Base-by-base conservation (phyloP, 2,329 filamentous ascomycete genomes). In the Fusarium pseudonygamai region DNA sequence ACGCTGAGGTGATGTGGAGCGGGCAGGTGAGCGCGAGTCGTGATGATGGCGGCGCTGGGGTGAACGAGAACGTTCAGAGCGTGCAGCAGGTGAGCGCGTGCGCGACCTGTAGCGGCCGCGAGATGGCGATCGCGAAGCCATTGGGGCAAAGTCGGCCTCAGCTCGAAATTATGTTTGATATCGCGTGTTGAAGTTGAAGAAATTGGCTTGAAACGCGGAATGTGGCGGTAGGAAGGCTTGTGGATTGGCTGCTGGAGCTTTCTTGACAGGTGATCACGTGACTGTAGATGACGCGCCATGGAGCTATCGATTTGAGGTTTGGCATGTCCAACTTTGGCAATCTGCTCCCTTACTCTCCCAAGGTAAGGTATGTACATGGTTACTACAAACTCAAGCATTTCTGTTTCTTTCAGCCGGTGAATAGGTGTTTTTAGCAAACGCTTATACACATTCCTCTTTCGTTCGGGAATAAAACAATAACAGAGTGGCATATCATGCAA, bases 81-180 rank as follows among this genome's bases (percentile, higher is more conserved):
- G 78, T 7, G 81, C 81, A 16, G 81, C 79, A 16, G 74, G 74
- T 16, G 83, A 84, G 56, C 81, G 80, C 39, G 83, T 79, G 39
- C 76, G 72, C n/a, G 82, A 82, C 64, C 79, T 78, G 40, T 77
- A 62, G 16, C 79, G 82, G 63, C 75, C 79, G 42, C 78, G 76
- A n/a, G 81, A 80, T 28, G 79, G 78, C 37, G 80, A 82, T 30
- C 68, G 78, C 55, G 78, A 78, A 36, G 74, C 68, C 80, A 82
- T 82, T 59, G 30, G 9, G 16, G n/a, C 20, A 39, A 36, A 53
- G 24, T 56, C 52, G 64, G 45, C 39, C 46, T 63, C 49, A 36
- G 55, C 47, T 58, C 49, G 9, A 24, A 32, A 43, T 47, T 55
- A 64, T 50, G 14, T 14, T 43, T n/a, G 59, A 66, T 68, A 69